phyloP scores from a whole-genome alignment of 805 yeast species.

The Saturnispora bothae region DNA sequence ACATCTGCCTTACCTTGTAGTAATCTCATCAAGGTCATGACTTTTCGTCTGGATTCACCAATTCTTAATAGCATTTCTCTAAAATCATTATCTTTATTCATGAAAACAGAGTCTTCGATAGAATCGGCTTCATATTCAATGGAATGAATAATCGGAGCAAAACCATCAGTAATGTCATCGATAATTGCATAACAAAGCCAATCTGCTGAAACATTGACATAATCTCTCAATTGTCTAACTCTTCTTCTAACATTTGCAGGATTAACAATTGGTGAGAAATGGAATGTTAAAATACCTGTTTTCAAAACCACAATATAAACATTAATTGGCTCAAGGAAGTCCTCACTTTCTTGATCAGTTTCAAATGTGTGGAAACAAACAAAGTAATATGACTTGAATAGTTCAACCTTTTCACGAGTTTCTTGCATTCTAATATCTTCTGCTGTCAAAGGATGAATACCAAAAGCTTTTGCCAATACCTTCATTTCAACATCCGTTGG shows the following conservation, averaged over 20 bases:
- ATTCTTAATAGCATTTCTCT: constrained; percentile 68
- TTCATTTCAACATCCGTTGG: constrained; percentile 96
- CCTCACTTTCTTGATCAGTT: constrained; percentile 70
- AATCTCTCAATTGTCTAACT: constrained; percentile 68
- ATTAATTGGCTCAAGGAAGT: constrained; percentile 71
- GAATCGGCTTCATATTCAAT: constrained; percentile 76
- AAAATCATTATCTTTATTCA: constrained; percentile 65
- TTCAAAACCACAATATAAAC: constrained; percentile 65
- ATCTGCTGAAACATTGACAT: constrained; percentile 68
- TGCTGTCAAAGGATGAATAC: constrained; percentile 94
- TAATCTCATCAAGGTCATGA: constrained; percentile 85
- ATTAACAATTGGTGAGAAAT: constrained; percentile 56
- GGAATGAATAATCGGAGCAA: constrained; percentile 70
- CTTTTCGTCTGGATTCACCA: constrained; percentile 83
- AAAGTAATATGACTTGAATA: constrained; percentile 82
- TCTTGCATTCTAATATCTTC: constrained; percentile 97
- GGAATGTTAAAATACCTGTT: constrained; percentile 59
- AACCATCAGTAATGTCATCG: constrained; percentile 79
- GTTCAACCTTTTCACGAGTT: constrained; percentile 92
- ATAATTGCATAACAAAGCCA: constrained; percentile 77
- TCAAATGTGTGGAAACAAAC: constrained; percentile 97
- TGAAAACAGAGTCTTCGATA: constrained; percentile 77
- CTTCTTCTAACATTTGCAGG: constrained; percentile 74
- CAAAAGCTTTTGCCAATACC: constrained; percentile 83
- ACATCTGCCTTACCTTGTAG: constrained; percentile 94